Evolutionary conservation across 495 filamentous ascomycete genomes (phyloP), one percentile per base, ranked within the genome.

Genomic region (Xeromyces bisporus): DNA sequence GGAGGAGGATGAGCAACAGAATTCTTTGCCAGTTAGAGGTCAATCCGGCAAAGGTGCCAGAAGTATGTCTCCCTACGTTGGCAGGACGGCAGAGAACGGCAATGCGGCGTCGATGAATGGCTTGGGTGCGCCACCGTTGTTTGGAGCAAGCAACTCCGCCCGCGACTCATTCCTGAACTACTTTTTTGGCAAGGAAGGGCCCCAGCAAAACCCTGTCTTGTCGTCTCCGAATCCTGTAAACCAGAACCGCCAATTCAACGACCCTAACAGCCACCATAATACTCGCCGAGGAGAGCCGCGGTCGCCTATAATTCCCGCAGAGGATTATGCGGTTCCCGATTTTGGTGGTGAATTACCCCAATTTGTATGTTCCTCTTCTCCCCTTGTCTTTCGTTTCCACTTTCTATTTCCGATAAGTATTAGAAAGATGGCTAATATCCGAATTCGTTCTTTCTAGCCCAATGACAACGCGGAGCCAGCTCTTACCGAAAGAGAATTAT

Each of bases 81-180:
- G 72, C 16, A 71, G 80, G 23, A 53, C 56, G 27, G 54, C 58
- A 11, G 58, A 69, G 32, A 58, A 64, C 42, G 74, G 76, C 23
- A 68, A 85, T 34, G 51, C 69, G 31, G 64, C 72, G 13, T 62
- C 71, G 6, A 47, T 87, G 40, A 89, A 86, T 43, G 77, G 79
- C 7, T 61, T 73, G 12, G 54, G 57, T 29, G 76, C 80, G 14
- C 77, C 80, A 15, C 60, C 69, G 6, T 61, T 63, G 34, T 75
- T 75, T 37, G 66, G 64, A 16, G 59, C 66, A 25, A 48, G 53
- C 17, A 65, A 64, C 24, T 62, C 64, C 26, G 50, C 62, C 0
- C 73, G 75, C 24, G 91, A 96, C 56, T 87, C 84, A 0, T 97
- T 97, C 60, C 53, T 97, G 32, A 94, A 86, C 51, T 97, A 96